phyloP scores from a whole-genome alignment of 257 asterid genomes.

The Solanum bukasovii region DNA sequence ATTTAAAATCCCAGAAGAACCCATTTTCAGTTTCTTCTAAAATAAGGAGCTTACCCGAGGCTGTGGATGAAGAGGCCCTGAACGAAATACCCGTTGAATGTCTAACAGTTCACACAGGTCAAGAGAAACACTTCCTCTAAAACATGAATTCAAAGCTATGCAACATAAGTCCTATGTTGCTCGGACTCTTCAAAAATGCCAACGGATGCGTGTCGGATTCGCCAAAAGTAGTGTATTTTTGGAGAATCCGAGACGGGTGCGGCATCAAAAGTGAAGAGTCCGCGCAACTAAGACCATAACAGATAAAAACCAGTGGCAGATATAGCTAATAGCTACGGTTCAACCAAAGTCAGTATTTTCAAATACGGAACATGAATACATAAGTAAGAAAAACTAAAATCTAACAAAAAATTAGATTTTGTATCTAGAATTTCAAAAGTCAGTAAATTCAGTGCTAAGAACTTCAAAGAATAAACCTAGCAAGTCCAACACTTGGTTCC shows the following conservation, averaged over 20 bases:
- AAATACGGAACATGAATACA: neutral
- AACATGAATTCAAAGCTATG: neutral
- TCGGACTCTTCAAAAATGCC: too few species aligned
- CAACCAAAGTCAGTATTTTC: neutral
- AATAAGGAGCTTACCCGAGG: slow-evolving; percentile 61
- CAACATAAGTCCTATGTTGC: too few species aligned
- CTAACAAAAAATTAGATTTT: neutral
- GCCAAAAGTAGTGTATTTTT: too few species aligned
- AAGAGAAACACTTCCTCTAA: slow-evolving; percentile 19
- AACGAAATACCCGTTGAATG: slow-evolving; percentile 73
- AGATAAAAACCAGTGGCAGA: neutral
- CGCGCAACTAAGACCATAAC: too few species aligned
- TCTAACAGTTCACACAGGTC: slow-evolving; percentile 41
- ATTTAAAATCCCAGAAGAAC: neutral
- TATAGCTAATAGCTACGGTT: neutral
- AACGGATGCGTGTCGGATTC: too few species aligned
- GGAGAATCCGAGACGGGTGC: too few species aligned
- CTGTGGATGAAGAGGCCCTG: slow-evolving; percentile 84
- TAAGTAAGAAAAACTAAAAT: neutral
- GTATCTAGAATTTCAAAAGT: neutral
- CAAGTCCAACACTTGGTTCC: neutral
- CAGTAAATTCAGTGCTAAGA: neutral
- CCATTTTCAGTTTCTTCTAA: neutral
- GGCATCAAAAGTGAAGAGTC: too few species aligned
- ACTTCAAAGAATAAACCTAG: neutral